phyloP scores from a whole-genome alignment of 2,329 filamentous ascomycete genomes.

The Aureobasidium namibiae region DNA sequence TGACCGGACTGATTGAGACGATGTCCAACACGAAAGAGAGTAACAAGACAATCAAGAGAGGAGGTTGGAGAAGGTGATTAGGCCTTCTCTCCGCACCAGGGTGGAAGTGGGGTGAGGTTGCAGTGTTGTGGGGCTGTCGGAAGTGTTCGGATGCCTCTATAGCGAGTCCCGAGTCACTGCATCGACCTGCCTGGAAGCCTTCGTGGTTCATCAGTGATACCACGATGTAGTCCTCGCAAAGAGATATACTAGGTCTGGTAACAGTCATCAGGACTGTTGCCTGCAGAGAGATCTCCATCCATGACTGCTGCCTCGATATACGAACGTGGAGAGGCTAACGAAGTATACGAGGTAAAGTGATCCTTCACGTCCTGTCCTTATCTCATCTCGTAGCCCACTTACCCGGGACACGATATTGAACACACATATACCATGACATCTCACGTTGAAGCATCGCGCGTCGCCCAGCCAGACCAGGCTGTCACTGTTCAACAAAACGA shows the following conservation, averaged over 20 bases:
- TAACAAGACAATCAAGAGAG: not conserved
- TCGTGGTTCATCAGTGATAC: no score
- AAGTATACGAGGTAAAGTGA: no score
- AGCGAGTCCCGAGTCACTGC: no score
- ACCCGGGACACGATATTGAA: not conserved
- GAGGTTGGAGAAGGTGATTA: not conserved
- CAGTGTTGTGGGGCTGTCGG: not conserved
- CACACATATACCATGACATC: not conserved
- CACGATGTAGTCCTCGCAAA: not conserved
- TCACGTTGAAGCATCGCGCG: not conserved
- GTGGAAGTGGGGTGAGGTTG: not conserved
- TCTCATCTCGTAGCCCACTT: no score
- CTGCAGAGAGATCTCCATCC: no score
- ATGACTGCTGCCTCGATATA: no score
- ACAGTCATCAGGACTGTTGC: no score
- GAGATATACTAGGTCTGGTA: no score
- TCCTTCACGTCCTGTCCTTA: no score
- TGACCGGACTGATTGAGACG: no score
- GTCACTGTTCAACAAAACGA: not conserved
- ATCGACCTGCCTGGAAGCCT: no score
- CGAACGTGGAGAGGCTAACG: no score
- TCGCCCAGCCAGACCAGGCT: not conserved
- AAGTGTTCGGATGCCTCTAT: not conserved
- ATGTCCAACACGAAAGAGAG: not conserved
- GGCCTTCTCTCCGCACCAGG: not conserved